Conservation (phyloP, 148 eudicot species). For the Talinum fruticosum region DNA sequence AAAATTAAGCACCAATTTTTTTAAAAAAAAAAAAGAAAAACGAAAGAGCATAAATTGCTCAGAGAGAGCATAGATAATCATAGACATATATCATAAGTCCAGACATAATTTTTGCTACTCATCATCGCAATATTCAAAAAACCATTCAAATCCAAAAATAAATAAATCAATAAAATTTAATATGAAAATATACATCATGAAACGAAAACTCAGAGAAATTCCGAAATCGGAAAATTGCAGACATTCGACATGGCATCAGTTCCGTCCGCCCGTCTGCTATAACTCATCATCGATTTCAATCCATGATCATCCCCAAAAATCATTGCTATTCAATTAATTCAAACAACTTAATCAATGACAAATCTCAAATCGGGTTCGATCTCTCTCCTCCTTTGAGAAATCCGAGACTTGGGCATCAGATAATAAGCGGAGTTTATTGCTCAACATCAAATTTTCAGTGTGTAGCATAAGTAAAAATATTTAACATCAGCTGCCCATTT, state of each 20-base stretch:
- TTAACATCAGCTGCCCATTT: conserved; percentile 22
- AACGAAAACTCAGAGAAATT: conserved; percentile 8
- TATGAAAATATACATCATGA: not conserved
- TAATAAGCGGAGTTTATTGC: conserved; percentile 18
- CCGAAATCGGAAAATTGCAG: conserved; percentile 20
- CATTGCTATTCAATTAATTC: too few species aligned
- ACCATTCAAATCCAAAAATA: not conserved
- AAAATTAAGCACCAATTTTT: too few species aligned
- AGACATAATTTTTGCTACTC: conserved; percentile 31
- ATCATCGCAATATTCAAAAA: conserved; percentile 15
- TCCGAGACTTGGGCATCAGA: conserved; percentile 22
- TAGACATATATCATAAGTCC: conserved; percentile 24
- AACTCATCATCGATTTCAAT: conserved; percentile 20
- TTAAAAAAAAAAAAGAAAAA: too few species aligned
- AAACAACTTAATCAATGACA: too few species aligned
- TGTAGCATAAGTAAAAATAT: conserved; percentile 21
- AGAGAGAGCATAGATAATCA: conserved; percentile 21
- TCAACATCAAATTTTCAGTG: conserved; percentile 28
- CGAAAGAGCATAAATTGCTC: conserved; percentile 2
- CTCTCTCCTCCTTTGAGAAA: too few species aligned
- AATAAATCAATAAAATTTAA: not conserved
- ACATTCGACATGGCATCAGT: conserved; percentile 34
- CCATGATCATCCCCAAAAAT: not conserved
- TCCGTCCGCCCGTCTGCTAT: conserved; percentile 35
- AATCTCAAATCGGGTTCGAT: not conserved